A percentile compares a stretch with the other conserved stretches of the same genome.
Evolutionary conservation across 768 basidiomycete species (phyloP).

Genomic region (Rhizopogon vinicolor): DNA sequence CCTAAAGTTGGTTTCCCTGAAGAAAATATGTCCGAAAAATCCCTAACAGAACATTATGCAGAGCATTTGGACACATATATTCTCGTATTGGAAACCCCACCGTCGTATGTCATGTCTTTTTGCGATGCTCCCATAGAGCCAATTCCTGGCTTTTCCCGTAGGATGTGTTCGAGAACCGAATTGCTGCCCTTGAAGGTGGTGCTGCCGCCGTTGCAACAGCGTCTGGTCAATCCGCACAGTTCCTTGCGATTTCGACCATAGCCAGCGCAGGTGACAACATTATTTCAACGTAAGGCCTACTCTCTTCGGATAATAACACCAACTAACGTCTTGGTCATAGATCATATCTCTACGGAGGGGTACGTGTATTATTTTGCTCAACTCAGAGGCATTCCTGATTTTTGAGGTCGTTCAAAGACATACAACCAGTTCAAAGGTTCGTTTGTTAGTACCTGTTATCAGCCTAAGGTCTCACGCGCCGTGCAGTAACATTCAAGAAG

Average conservation of each 20-base stretch:
- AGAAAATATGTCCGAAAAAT: not conserved
- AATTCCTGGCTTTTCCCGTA: conserved; percentile 9
- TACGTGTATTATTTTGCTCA: conserved; percentile 21
- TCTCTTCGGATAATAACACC: too few species aligned
- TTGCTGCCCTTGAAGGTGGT: conserved; percentile 62
- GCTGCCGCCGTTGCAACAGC: conserved; percentile 51
- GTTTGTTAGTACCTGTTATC: not conserved
- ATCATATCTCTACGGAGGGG: conserved; percentile 56
- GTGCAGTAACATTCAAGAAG: conserved; percentile 48
- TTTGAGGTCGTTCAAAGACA: conserved; percentile 31
- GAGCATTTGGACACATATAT: conserved; percentile 46
- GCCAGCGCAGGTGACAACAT: conserved; percentile 60
- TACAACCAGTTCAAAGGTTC: conserved; percentile 63
- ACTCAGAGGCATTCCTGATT: not conserved
- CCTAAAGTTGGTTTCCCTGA: conserved; percentile 24
- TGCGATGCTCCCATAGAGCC: too few species aligned
- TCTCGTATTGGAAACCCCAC: conserved; percentile 56
- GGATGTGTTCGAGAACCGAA: conserved; percentile 64
- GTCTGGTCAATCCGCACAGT: conserved; percentile 61
- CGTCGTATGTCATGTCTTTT: conserved; percentile 32
- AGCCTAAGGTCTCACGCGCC: not conserved
- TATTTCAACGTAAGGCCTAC: conserved; percentile 43
- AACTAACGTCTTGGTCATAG: conserved; percentile 17
- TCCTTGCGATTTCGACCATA: conserved; percentile 51
- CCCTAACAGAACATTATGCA: conserved; percentile 7